Evolutionary conservation across 495 filamentous ascomycete genomes (phyloP).

Genomic region (Lineolata rhizophorae): DNA sequence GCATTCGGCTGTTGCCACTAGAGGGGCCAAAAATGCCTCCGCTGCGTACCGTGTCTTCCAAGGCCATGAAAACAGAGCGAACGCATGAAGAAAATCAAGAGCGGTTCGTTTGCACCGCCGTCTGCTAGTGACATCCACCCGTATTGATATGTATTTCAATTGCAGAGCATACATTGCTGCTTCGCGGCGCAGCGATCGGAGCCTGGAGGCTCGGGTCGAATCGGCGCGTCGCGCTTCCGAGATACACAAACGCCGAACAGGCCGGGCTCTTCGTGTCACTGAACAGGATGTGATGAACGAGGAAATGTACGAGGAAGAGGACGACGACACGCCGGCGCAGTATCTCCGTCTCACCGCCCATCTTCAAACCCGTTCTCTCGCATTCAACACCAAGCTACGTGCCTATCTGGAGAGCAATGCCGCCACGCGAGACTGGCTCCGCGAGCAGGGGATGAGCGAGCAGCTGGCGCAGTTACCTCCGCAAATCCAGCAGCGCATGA

Average conservation of each 20-base stretch:
- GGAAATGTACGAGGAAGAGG: conserved; percentile 95
- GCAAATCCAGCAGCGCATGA: too few relatives aligned
- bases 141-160: too few relatives aligned
- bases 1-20: too few relatives aligned
- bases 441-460: too few relatives aligned
- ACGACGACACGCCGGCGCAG: conserved; percentile 32
- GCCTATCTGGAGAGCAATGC: conserved; percentile 38
- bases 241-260: conserved; percentile 77
- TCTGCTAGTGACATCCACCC: not conserved
- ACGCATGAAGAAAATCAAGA: conserved; percentile 87
- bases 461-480: too few relatives aligned
- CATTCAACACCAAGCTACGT: conserved; percentile 34
- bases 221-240: conserved; percentile 74
- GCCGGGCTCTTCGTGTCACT: conserved; percentile 60
- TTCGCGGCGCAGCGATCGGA: conserved; percentile 74
- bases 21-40: too few relatives aligned
- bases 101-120: conserved; percentile 23
- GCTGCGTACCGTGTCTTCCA: conserved; percentile 20
- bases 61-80: conserved; percentile 39
- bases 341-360: conserved; percentile 14
- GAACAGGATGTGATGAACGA: conserved; percentile 78
- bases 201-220: conserved; percentile 71
- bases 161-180: conserved; percentile 88
- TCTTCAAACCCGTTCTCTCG: conserved; percentile 27
- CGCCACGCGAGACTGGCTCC: too few relatives aligned